These are phyloP conservation scores for Hypoxylon sp. DNA, from an alignment of 2,329 filamentous ascomycete genomes.

Conservation along the genomic window DNA sequence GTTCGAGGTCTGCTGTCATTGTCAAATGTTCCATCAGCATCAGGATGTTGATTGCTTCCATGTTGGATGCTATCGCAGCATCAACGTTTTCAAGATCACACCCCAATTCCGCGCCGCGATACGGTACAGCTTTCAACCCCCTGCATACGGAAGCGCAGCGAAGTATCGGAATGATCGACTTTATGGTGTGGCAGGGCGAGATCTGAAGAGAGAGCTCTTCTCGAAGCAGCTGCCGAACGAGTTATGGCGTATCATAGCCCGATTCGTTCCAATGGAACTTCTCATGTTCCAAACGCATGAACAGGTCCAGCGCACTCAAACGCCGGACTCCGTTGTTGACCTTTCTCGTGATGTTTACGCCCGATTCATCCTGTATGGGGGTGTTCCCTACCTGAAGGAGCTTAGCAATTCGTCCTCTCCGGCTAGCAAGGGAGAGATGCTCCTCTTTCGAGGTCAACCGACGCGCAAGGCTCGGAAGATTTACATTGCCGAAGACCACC, in stretches of 20 bases:
- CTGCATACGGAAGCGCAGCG: background rate
- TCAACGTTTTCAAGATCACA: background rate
- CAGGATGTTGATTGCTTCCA: constrained; percentile 1
- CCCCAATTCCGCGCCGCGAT: background rate
- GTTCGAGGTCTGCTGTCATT: background rate
- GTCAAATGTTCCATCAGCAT: background rate
- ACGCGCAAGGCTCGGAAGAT: background rate
- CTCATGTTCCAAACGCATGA: background rate
- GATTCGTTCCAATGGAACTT: background rate
- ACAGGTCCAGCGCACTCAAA: background rate
- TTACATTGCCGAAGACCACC: constrained; percentile 1
- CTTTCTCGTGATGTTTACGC: background rate
- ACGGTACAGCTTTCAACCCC: background rate
- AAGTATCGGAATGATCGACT: background rate
- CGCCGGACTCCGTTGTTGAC: background rate
- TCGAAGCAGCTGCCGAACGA: background rate
- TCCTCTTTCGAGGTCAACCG: background rate
- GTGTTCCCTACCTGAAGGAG: background rate
- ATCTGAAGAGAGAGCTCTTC: constrained; percentile 1
- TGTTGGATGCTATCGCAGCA: background rate
- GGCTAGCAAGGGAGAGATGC: background rate
- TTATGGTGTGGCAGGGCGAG: background rate
- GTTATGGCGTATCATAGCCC: background rate
- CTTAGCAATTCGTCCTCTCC: background rate
- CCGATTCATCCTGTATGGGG: background rate